Evolutionary conservation across 164 flowering plant genomes (phyloP).

Genomic region (Piper betle): DNA sequence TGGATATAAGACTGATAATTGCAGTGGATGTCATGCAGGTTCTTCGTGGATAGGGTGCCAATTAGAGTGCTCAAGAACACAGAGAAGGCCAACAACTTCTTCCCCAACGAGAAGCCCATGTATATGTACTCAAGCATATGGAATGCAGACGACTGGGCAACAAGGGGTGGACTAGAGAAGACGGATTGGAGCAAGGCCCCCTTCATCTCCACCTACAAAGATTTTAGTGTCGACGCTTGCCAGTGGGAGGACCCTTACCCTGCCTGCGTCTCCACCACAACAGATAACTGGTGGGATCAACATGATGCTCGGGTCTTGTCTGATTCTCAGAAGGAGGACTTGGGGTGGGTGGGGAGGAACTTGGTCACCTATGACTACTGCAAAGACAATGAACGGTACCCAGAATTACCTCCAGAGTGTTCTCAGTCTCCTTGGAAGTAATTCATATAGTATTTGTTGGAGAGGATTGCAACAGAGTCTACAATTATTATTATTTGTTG

Average conservation of each 20-base stretch:
- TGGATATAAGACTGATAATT: too few relatives aligned
- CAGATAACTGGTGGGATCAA: constrained; percentile 86
- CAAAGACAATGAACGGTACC: constrained; percentile 48
- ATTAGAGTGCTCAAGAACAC: constrained; percentile 72
- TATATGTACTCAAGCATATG: constrained; percentile 91
- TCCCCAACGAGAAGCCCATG: constrained; percentile 92
- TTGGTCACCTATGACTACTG: constrained; percentile 83
- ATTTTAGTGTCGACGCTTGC: constrained; percentile 73
- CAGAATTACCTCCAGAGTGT: constrained; percentile 60
- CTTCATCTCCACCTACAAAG: constrained; percentile 83
- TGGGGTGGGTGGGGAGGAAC: constrained; percentile 79
- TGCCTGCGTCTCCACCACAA: constrained; percentile 69
- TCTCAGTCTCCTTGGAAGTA: constrained; percentile 49
- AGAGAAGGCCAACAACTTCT: constrained; percentile 52
- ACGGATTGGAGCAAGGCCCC: constrained; percentile 88
- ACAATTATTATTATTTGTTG: too few relatives aligned
- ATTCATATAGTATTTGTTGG: too few relatives aligned
- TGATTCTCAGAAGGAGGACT: constrained; percentile 52
- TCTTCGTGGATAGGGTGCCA: constrained; percentile 67
- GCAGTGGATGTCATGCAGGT: constrained; percentile 26
- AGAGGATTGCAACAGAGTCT: too few relatives aligned
- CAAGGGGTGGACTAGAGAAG: constrained; percentile 94
- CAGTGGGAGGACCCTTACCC: constrained; percentile 89
- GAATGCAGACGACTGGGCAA: constrained; percentile 98
- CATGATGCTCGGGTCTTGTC: constrained; percentile 67